A percentile compares a stretch with the other conserved stretches of the same genome.
phyloP scores from a whole-genome alignment of 352 stramenopile species.

The Blastocystis sp. region DNA sequence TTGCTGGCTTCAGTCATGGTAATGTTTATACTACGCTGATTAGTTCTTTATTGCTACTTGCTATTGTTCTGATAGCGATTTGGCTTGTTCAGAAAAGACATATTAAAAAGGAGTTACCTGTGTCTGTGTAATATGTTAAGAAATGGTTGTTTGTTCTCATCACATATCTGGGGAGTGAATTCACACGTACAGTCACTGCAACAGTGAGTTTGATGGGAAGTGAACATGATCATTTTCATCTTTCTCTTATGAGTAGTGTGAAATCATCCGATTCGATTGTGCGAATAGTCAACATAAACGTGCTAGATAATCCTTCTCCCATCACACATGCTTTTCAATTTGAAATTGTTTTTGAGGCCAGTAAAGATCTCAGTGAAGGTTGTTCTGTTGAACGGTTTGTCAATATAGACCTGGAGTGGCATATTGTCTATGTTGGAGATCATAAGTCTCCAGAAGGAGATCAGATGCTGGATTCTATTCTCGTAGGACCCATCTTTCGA shows the following conservation, averaged over 20 bases:
- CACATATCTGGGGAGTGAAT: too few species aligned
- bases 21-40: constrained; percentile 10
- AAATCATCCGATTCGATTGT: constrained; percentile 64
- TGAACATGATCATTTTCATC: neutral
- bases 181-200: too few species aligned
- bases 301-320: constrained; percentile 92
- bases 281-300: constrained; percentile 83
- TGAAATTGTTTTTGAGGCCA: constrained; percentile 97
- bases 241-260: neutral
- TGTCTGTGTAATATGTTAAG: neutral
- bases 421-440: constrained; percentile 95
- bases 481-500: constrained; percentile 92
- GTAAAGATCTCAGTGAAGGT: constrained; percentile 83
- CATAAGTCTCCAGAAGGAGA: constrained; percentile 89
- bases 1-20: neutral
- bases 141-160: too few species aligned
- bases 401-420: constrained; percentile 90
- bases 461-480: constrained; percentile 93
- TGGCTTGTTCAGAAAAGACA: neutral
- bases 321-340: constrained; percentile 99
- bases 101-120: neutral
- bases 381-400: neutral
- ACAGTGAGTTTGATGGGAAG: too few species aligned
- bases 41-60: neutral
- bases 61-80: neutral